Evolutionary conservation across 202 grass and related monocot species (phyloP).

Genomic region (Panicum virgatum): DNA sequence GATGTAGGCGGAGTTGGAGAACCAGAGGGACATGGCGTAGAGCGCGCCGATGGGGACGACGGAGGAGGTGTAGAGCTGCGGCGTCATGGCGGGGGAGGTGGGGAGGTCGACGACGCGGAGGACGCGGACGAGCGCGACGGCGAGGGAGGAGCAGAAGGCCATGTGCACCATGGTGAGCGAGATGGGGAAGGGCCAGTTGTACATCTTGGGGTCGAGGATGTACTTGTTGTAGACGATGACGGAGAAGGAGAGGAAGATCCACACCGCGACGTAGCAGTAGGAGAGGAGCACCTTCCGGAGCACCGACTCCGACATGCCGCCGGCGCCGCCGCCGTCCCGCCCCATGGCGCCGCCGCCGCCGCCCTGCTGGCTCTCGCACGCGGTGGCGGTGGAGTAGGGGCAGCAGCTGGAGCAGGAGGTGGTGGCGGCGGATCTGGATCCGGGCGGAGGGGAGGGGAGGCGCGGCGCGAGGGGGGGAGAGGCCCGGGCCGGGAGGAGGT

Average conservation of each 20-base stretch:
- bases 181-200: conserved; percentile 98
- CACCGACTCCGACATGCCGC: conserved; percentile 71
- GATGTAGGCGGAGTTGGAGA: conserved; percentile 99
- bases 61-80: conserved; percentile 67
- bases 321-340: conserved; percentile 48
- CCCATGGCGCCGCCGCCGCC: conserved; percentile 48
- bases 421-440: conserved; percentile 48
- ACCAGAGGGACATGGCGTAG: conserved; percentile 97
- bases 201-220: conserved; percentile 99
- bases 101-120: conserved; percentile 81
- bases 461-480: not conserved
- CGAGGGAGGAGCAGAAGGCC: conserved; percentile 90
- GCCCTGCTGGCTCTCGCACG: not conserved
- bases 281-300: conserved; percentile 88
- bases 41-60: conserved; percentile 97
- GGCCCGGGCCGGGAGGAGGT: too few species aligned
- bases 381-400: not conserved
- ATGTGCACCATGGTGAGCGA: conserved; percentile 98
- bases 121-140: conserved; percentile 77
- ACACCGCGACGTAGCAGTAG: conserved; percentile 88
- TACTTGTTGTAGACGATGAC: conserved; percentile 99
- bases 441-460: not conserved
- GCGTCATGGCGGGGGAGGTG: conserved; percentile 71
- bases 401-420: not conserved
- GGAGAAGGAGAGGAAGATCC: conserved; percentile 97